Evolutionary conservation across 306 rosid species (phyloP).

Genomic region (Ormosia emarginata): DNA sequence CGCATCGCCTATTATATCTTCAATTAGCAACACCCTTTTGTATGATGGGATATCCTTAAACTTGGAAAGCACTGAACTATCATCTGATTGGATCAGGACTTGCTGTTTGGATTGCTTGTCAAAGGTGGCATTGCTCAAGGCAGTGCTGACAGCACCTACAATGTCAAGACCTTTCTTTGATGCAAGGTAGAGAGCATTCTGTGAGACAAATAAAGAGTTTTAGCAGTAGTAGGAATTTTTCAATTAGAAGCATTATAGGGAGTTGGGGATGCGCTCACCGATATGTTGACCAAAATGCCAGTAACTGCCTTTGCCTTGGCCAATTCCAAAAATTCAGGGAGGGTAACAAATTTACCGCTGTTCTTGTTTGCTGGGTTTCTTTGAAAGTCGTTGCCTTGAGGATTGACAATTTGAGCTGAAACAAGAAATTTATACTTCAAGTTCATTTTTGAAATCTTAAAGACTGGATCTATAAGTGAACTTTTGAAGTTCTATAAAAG

Average conservation of each 20-base stretch:
- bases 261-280: conserved; percentile 26
- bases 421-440: neutral
- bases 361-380: conserved; percentile 78
- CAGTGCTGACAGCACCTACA: conserved; percentile 44
- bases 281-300: conserved; percentile 65
- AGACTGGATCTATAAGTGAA: neutral
- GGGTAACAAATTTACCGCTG: conserved; percentile 59
- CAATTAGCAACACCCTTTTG: conserved; percentile 41
- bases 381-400: conserved; percentile 18
- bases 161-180: conserved; percentile 77
- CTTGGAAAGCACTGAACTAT: conserved; percentile 73
- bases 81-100: conserved; percentile 79
- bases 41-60: conserved; percentile 50
- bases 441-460: conserved; percentile 10
- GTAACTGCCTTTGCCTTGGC: conserved; percentile 72
- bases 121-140: conserved; percentile 62
- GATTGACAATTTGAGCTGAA: conserved; percentile 63
- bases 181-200: conserved; percentile 85
- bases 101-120: conserved; percentile 66
- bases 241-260: neutral
- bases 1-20: conserved; percentile 31
- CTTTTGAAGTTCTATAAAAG: neutral
- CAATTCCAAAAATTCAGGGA: conserved; percentile 68
- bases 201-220: conserved; percentile 17
- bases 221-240: neutral